These are phyloP conservation scores for Epicoccum nigrum DNA, from an alignment of 2,329 filamentous ascomycete species.

Conservation along the genomic window DNA sequence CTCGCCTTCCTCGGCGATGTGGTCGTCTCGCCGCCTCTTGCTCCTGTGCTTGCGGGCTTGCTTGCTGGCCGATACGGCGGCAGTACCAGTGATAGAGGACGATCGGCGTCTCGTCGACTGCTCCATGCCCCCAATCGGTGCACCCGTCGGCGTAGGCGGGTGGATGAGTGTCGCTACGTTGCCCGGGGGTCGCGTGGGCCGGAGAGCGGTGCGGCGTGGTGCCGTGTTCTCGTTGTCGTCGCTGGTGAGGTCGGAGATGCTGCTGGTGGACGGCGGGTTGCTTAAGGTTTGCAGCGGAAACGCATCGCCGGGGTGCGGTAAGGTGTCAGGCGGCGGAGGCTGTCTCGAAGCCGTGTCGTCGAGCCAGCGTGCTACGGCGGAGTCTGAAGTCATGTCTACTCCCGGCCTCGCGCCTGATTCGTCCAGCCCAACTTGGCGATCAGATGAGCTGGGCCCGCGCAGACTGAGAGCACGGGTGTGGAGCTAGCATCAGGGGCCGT, in stretches of 20 bases:
- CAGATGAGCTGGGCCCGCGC: slow-evolving; percentile 12
- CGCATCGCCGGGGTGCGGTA: slow-evolving; percentile 45
- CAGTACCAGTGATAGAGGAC: slow-evolving; percentile 42
- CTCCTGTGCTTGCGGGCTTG: slow-evolving; percentile 34
- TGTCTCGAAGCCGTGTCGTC: slow-evolving; percentile 35
- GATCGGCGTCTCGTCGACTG: slow-evolving; percentile 39
- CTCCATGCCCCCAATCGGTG: slow-evolving; percentile 15
- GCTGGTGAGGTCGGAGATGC: slow-evolving; percentile 31
- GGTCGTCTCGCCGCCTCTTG: slow-evolving; percentile 34
- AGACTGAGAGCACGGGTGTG: too few species aligned
- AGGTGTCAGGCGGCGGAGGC: slow-evolving; percentile 29
- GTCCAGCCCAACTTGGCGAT: slow-evolving; percentile 24
- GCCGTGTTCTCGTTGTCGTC: slow-evolving; percentile 20
- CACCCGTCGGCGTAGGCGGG: slow-evolving; percentile 40
- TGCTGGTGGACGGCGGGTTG: slow-evolving; percentile 40
- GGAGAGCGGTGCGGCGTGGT: slow-evolving; percentile 2
- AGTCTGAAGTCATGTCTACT: slow-evolving; percentile 25
- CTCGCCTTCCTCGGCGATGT: slow-evolving; percentile 46
- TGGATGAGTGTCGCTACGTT: slow-evolving; percentile 37
- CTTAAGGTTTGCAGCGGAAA: slow-evolving; percentile 45
- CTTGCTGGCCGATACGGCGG: slow-evolving; percentile 26
- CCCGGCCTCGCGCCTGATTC: slow-evolving; percentile 26
- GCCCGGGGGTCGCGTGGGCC: slow-evolving; percentile 7
- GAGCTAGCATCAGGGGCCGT: slow-evolving; percentile 13
- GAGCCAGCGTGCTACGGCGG: slow-evolving; percentile 43